Evolutionary conservation across 768 basidiomycete species (phyloP).

Genomic region (Collybiopsis confluens): DNA sequence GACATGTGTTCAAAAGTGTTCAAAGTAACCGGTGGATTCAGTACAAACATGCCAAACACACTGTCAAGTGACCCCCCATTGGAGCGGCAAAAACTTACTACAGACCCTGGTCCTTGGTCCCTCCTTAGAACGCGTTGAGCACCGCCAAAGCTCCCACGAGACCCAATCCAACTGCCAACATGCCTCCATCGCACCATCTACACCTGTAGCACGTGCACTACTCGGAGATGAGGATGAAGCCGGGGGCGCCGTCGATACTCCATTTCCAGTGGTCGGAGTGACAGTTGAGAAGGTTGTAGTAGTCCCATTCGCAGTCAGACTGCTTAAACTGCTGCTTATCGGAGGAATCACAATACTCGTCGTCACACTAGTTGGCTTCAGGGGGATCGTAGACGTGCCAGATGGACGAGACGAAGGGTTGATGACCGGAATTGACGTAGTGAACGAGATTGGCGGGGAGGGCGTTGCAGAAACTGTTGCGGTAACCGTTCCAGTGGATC

Average conservation of each 20-base stretch:
- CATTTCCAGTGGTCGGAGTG: neutral
- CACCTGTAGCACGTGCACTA: neutral
- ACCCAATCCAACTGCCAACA: too few species aligned
- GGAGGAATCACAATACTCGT: neutral
- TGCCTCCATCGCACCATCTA: neutral
- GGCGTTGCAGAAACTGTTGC: neutral
- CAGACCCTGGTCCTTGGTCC: too few species aligned
- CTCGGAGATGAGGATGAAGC: neutral
- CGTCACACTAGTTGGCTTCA: neutral
- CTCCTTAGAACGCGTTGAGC: too few species aligned
- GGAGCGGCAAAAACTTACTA: too few species aligned
- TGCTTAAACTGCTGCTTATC: neutral
- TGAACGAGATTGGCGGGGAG: constrained; percentile 1
- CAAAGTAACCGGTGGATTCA: too few species aligned
- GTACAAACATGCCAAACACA: too few species aligned
- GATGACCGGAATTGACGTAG: neutral
- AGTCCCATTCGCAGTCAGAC: neutral
- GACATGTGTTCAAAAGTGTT: too few species aligned
- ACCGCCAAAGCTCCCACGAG: too few species aligned
- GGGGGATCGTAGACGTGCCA: neutral
- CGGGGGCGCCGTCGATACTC: neutral
- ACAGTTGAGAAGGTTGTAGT: neutral
- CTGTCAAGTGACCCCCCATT: too few species aligned
- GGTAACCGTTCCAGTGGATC: neutral
- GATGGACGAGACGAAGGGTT: neutral